A percentile compares a stretch with the other conserved stretches of the same genome.
Evolutionary conservation across 2,329 filamentous ascomycete genomes (phyloP).

Genomic region (Harringtonia aguacate): DNA sequence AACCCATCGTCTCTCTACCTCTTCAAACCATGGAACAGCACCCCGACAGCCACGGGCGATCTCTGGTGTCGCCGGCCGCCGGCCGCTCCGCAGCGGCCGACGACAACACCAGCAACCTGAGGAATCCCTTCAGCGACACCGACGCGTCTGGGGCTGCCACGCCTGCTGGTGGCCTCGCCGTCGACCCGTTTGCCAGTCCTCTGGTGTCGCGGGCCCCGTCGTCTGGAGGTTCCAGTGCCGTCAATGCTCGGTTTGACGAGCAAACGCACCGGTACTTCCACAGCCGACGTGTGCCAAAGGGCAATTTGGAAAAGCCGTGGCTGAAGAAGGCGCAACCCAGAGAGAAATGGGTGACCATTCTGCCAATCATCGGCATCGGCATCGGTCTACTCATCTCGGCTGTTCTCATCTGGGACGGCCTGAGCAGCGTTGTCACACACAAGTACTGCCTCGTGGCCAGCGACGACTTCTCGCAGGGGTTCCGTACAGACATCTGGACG

Average conservation of each 20-base stretch:
- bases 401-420: slow-evolving; percentile 65
- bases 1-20: too few relatives aligned
- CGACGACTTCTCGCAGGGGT: slow-evolving; percentile 51
- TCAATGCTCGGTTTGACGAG: slow-evolving; percentile 24
- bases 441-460: slow-evolving; percentile 59
- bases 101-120: slow-evolving; percentile 2
- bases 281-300: slow-evolving; percentile 62
- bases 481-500: slow-evolving; percentile 55
- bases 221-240: slow-evolving; percentile 31
- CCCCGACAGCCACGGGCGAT: too few relatives aligned
- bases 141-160: slow-evolving; percentile 19
- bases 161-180: slow-evolving; percentile 18
- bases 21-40: too few relatives aligned
- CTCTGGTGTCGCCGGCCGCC: too few relatives aligned
- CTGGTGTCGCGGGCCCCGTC: slow-evolving; percentile 33
- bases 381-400: slow-evolving; percentile 58
- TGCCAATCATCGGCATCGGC: slow-evolving; percentile 61
- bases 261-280: slow-evolving; percentile 53
- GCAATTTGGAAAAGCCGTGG: slow-evolving; percentile 69
- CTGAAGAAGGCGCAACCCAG: slow-evolving; percentile 59
- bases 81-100: neutral
- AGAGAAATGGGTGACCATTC: slow-evolving; percentile 79
- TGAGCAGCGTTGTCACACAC: slow-evolving; percentile 61
- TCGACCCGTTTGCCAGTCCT: slow-evolving; percentile 37
- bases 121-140: slow-evolving; percentile 30